Evolutionary conservation across 768 basidiomycete genomes (phyloP), one percentile per base, ranked within the genome.

Genomic region (Auricularia cornea): DNA sequence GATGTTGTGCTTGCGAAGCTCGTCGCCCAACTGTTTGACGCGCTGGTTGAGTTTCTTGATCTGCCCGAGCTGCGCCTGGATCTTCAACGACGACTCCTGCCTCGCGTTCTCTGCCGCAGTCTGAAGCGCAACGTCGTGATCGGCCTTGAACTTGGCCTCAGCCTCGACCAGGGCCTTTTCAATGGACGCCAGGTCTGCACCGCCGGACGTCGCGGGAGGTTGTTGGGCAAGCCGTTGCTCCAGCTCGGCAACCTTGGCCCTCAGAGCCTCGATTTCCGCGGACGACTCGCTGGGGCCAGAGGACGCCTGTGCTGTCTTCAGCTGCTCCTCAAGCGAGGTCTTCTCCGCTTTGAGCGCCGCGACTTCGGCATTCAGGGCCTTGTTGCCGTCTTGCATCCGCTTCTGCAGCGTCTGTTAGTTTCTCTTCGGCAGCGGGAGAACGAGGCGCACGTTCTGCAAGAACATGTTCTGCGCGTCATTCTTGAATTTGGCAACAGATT

Each of bases 341-440:
- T 77, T 65, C 83, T 57, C 54, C 1, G 29, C 54, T 28, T 79
- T 62, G 1, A 92, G 75, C 61, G 83, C 80, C 0, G 74, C 77
- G 67, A 85, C 89, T 70, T 90, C 87, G 1, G 76, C 68, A 62
- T 89, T 86, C 82, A 83, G 84, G 20, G 73, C 72, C 16, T 68
- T 65, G 32, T 70, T 69, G 38, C 73, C 71, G 16, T 77, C 75
- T 3, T 77, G 63, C 2, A 67, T 69, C 3, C 70, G 68, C 1
- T 66, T 35, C 33, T 66, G 62, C 3, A n/a, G n/a, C n/a, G n/a
- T n/a, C n/a, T 62, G 54, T 11, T 60, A 65, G 1, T 63, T 30
- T 12, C 63, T 63, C 3, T 64, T 59, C 60, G 63, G 60, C 59
- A 69, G 38, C 2, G 54, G 12, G 3, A 35, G 51, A 38, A 10